phyloP scores from a whole-genome alignment of 2,329 filamentous ascomycete genomes.

The Hymenoscyphus linearis region DNA sequence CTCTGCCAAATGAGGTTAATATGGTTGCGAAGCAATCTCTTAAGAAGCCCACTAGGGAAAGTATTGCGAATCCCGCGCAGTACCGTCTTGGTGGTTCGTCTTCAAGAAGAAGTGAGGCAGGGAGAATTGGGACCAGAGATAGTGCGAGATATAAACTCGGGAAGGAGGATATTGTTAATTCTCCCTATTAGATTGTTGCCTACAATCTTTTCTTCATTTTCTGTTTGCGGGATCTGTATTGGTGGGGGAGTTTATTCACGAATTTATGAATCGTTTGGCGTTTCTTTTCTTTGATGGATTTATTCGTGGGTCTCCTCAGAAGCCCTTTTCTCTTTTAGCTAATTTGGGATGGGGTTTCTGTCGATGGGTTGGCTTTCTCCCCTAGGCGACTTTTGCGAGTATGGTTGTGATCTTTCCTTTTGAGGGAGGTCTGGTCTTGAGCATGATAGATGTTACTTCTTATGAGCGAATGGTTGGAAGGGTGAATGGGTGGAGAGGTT shows the following conservation, averaged over 20 bases:
- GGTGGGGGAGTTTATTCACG: not conserved
- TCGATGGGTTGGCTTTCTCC: not conserved
- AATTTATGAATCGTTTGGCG: not conserved
- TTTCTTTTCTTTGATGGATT: not conserved
- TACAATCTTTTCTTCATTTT: not conserved
- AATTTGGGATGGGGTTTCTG: not conserved
- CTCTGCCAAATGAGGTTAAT: constrained; percentile 93
- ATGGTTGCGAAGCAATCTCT: constrained; percentile 88
- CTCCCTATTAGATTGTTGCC: constrained; percentile 42
- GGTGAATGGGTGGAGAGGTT: not conserved
- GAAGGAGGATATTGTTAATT: constrained; percentile 78
- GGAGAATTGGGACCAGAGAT: constrained; percentile 46
- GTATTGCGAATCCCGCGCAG: constrained; percentile 56
- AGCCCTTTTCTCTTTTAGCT: not conserved
- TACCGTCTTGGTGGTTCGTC: constrained; percentile 31
- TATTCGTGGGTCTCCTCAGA: not conserved
- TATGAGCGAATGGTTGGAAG: no score
- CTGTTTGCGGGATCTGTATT: not conserved
- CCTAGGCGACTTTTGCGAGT: no score
- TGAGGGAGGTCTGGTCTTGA: not conserved
- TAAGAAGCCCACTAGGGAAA: constrained; percentile 85
- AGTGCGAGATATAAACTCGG: constrained; percentile 68
- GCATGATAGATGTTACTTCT: not conserved
- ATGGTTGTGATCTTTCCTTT: not conserved
- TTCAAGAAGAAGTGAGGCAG: constrained; percentile 39